Percentiles rank a stretch among this genome's conserved stretches.
Conservation (phyloP, 2,329 filamentous ascomycete species). For the Biscogniauxia sp. region DNA sequence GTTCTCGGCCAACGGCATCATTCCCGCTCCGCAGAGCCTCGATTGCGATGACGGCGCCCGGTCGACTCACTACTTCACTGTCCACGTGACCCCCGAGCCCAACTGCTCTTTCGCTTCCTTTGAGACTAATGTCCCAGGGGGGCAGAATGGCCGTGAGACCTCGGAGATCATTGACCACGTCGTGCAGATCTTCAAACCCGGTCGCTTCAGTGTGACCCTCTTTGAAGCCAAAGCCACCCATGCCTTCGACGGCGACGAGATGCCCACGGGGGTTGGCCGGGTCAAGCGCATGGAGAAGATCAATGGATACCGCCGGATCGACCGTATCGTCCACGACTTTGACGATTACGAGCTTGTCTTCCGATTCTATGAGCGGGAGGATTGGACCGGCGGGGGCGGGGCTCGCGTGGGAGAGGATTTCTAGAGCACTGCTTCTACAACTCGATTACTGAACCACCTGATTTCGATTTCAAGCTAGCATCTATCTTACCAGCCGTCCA, state of each 20-base stretch:
- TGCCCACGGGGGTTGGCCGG: conserved; percentile 32
- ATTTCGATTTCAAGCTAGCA: neutral
- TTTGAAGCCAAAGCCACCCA: conserved; percentile 78
- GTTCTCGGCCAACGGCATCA: conserved; percentile 94
- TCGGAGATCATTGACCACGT: conserved; percentile 91
- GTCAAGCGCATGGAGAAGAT: conserved; percentile 70
- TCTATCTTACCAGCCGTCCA: neutral
- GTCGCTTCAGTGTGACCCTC: conserved; percentile 94
- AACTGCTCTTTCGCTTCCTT: conserved; percentile 98
- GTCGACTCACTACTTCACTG: conserved; percentile 89
- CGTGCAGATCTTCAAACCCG: conserved; percentile 92
- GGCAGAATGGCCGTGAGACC: conserved; percentile 83
- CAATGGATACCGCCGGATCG: conserved; percentile 81
- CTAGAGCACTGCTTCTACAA: conserved; percentile 12
- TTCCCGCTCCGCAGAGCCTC: conserved; percentile 68
- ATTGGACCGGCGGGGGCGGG: conserved; percentile 58
- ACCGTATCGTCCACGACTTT: conserved; percentile 94
- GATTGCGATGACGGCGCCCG: conserved; percentile 43
- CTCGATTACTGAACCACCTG: conserved; percentile 2
- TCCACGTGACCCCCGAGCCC: conserved; percentile 95
- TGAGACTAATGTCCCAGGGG: conserved; percentile 93
- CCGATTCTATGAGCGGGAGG: conserved; percentile 90
- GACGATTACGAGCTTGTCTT: conserved; percentile 98
- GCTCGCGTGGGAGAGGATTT: conserved; percentile 55
- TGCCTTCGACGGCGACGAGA: conserved; percentile 40